Evolutionary conservation across 495 filamentous ascomycete genomes (phyloP).

Genomic region (Penicillium longicatenatum): DNA sequence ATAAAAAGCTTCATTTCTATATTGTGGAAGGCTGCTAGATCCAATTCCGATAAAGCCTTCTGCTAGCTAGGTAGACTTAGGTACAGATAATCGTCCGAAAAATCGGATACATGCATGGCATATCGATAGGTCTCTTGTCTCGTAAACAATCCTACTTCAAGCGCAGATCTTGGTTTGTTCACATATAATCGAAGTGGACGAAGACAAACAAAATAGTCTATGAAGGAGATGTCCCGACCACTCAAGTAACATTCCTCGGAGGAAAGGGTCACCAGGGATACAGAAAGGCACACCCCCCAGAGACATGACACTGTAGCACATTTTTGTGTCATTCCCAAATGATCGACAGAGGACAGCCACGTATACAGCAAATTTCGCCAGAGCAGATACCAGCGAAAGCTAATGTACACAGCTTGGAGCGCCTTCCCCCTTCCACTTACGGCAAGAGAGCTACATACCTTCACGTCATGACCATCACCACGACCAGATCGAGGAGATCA

Average conservation of each 20-base stretch:
- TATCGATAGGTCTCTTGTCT: too few relatives aligned
- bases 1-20: too few relatives aligned
- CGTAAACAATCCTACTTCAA: too few relatives aligned
- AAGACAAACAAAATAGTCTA: neutral
- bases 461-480: conserved; percentile 19
- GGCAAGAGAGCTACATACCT: conserved; percentile 20
- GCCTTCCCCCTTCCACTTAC: neutral
- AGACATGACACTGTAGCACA: conserved; percentile 25
- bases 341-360: conserved; percentile 12
- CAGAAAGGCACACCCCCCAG: conserved; percentile 7
- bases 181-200: too few relatives aligned
- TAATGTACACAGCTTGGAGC: conserved; percentile 6
- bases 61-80: too few relatives aligned
- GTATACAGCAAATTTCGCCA: neutral
- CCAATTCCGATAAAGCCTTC: too few relatives aligned
- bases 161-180: too few relatives aligned
- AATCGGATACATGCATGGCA: too few relatives aligned
- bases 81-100: too few relatives aligned
- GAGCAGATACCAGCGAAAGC: conserved; percentile 22
- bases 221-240: neutral
- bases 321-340: conserved; percentile 28
- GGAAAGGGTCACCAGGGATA: conserved; percentile 23
- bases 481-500: conserved; percentile 11
- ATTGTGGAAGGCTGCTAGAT: too few relatives aligned
- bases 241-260: conserved; percentile 25